phyloP scores from a whole-genome alignment of 371 early-diverging fungal genomes.

The Rhizomucor pusillus region DNA sequence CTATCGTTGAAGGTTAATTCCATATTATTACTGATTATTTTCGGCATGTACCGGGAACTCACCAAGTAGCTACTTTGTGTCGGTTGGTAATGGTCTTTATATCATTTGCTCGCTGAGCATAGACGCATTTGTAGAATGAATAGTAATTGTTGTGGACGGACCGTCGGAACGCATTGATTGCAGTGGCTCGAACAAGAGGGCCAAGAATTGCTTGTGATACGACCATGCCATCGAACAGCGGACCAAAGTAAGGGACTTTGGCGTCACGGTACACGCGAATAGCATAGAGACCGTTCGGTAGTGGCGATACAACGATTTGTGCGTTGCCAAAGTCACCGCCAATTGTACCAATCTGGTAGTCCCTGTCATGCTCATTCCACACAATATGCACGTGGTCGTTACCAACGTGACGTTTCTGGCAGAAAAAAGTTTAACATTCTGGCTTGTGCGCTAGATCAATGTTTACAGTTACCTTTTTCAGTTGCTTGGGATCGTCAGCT shows the following conservation, averaged over 20 bases:
- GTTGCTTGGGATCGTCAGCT: slow-evolving; percentile 70
- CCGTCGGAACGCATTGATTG: slow-evolving; percentile 68
- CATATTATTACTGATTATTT: no score
- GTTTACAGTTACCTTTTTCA: slow-evolving; percentile 79
- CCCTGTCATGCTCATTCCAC: slow-evolving; percentile 90
- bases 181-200: slow-evolving; percentile 80
- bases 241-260: slow-evolving; percentile 81
- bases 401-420: slow-evolving; percentile 94
- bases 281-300: slow-evolving; percentile 65
- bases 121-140: slow-evolving; percentile 46
- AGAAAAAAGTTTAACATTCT: neutral
- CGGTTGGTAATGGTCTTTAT: slow-evolving; percentile 58
- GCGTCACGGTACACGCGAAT: slow-evolving; percentile 76
- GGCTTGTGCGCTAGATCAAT: slow-evolving; percentile 49
- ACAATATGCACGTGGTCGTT: slow-evolving; percentile 97
- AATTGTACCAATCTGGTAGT: slow-evolving; percentile 85
- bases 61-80: slow-evolving; percentile 59
- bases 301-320: slow-evolving; percentile 86
- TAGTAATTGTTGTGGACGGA: slow-evolving; percentile 49
- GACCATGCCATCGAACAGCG: slow-evolving; percentile 79
- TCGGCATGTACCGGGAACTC: slow-evolving; percentile 3
- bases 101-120: slow-evolving; percentile 56
- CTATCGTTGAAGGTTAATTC: slow-evolving; percentile 17
- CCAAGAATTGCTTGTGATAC: slow-evolving; percentile 76
- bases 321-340: slow-evolving; percentile 98